Evolutionary conservation across 176 grass and related monocot genomes (phyloP), one percentile per base, ranked within the genome.

Genomic region (Musa acuminata): DNA sequence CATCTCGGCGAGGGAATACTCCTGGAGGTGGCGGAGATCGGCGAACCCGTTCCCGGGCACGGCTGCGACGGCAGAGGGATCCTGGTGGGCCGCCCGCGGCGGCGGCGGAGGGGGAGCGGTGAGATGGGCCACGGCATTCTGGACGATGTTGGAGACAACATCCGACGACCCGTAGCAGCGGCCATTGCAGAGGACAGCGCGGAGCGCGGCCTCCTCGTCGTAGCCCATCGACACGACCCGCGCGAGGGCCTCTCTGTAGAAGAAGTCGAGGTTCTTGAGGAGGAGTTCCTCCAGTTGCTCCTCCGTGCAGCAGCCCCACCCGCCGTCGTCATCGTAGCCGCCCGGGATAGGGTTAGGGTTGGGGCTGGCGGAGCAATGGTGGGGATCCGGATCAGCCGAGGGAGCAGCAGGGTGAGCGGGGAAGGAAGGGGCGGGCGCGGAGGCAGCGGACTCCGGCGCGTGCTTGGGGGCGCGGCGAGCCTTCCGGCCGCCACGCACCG

Each of bases 1-100:
- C 62, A 94, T 83, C 0, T 88, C 90, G 2, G 88, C 86, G 6
- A 98, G 88, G 55, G 95, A 98, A 71, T 98, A 93, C 17, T 98
- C 95, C 88, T 94, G 80, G 2, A 93, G 84, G 26, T 85, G 87
- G 52, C 95, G 86, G 62, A 94, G 95, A 29, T 98, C 88, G 4
- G 90, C 78, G 78, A 98, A 98, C 8, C 84, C 87, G 0, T 84
- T 80, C 35, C 35, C 35, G 23, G 23, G 52, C 1, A 17, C 72
- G 48, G 43, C 35, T 0, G 35, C 35, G 35, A 5, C 35, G 4
- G 35, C 51, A 21, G 21, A n/a, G 17, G 72, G 50, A 55, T 74
- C 72, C 8, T 35, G 67, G 12, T 35, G 11, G 13, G 67, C 6
- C 13, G 67, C 22, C 11, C 10, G 11, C 51, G 72, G 2, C 22